Evolutionary conservation across 2,329 filamentous ascomycete genomes (phyloP).

Genomic region (Hymenoscyphus scutula): DNA sequence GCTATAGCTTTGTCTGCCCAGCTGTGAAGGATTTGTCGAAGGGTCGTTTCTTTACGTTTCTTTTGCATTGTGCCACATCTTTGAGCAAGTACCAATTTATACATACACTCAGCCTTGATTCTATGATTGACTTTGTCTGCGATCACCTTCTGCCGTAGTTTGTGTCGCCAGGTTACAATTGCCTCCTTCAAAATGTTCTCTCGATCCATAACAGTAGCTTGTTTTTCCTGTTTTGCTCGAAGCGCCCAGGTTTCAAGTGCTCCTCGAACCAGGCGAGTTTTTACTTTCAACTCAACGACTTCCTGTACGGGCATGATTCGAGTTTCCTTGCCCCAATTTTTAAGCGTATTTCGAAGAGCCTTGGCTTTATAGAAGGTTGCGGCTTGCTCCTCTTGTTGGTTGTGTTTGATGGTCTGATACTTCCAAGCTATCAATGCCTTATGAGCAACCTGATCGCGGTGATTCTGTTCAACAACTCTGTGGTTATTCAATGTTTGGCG

Average conservation of each 20-base stretch:
- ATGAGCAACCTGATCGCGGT: slow-evolving; percentile 15
- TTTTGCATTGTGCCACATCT: slow-evolving; percentile 41
- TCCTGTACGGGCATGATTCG: slow-evolving; percentile 29
- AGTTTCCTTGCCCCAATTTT: slow-evolving; percentile 31
- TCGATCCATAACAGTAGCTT: slow-evolving; percentile 50
- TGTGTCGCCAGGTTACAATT: slow-evolving; percentile 62
- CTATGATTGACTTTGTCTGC: slow-evolving; percentile 53
- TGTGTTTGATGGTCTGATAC: slow-evolving; percentile 16
- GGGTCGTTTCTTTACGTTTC: slow-evolving; percentile 41
- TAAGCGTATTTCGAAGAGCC: slow-evolving; percentile 20
- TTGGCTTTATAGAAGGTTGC: slow-evolving; percentile 15
- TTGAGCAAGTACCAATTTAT: slow-evolving; percentile 59
- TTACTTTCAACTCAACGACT: slow-evolving; percentile 44
- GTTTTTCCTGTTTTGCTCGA: slow-evolving; percentile 42
- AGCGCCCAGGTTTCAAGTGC: slow-evolving; percentile 50
- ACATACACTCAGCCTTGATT: slow-evolving; percentile 53
- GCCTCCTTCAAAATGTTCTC: slow-evolving; percentile 53
- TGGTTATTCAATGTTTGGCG: slow-evolving; percentile 23
- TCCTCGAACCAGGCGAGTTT: slow-evolving; percentile 45
- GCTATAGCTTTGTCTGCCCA: slow-evolving; percentile 41
- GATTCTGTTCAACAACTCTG: slow-evolving; percentile 19
- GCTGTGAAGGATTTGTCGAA: slow-evolving; percentile 39
- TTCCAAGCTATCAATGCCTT: slow-evolving; percentile 29
- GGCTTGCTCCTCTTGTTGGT: slow-evolving; percentile 21
- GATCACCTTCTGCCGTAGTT: slow-evolving; percentile 52